Evolutionary conservation across 192 early-diverging fungal species (phyloP).

Genomic region (Gryganskiella cystojenkinii): DNA sequence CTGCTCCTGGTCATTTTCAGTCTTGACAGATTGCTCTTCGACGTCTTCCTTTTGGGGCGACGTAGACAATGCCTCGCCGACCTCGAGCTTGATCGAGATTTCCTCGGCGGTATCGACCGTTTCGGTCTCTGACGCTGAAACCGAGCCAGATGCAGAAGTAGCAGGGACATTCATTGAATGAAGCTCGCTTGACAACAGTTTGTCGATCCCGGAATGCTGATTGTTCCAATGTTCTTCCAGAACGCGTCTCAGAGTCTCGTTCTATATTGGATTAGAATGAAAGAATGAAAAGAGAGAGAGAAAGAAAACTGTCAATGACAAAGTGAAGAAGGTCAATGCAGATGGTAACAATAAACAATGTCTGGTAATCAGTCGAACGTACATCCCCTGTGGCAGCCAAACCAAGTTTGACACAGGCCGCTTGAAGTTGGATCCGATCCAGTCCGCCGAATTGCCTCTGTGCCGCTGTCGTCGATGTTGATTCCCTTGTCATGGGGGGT

Average conservation of each 20-base stretch:
- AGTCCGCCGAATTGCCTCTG: slow-evolving; percentile 6
- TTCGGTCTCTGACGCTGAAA: neutral
- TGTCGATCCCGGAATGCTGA: neutral
- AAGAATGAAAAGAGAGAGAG: neutral
- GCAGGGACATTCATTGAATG: neutral
- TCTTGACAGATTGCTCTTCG: too few relatives aligned
- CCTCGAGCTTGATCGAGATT: slow-evolving; percentile 1
- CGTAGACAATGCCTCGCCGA: neutral
- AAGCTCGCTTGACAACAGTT: neutral
- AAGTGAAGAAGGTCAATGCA: too few relatives aligned
- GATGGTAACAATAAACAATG: too few relatives aligned
- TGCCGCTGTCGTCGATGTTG: neutral
- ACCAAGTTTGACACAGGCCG: slow-evolving; percentile 37
- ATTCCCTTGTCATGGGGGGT: slow-evolving; percentile 20
- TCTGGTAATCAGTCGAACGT: neutral
- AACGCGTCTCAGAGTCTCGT: slow-evolving; percentile 11
- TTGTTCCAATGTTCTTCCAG: slow-evolving; percentile 11
- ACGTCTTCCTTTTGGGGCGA: neutral
- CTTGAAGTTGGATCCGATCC: slow-evolving; percentile 39
- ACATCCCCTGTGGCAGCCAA: slow-evolving; percentile 37
- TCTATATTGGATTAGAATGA: slow-evolving; percentile 4
- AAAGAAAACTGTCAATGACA: too few relatives aligned
- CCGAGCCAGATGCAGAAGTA: neutral
- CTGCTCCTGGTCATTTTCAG: too few relatives aligned
- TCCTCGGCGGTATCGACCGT: too few relatives aligned